These are phyloP conservation scores for Mentha longifolia DNA, from an alignment of 257 asterid species.

Conservation along the genomic window DNA sequence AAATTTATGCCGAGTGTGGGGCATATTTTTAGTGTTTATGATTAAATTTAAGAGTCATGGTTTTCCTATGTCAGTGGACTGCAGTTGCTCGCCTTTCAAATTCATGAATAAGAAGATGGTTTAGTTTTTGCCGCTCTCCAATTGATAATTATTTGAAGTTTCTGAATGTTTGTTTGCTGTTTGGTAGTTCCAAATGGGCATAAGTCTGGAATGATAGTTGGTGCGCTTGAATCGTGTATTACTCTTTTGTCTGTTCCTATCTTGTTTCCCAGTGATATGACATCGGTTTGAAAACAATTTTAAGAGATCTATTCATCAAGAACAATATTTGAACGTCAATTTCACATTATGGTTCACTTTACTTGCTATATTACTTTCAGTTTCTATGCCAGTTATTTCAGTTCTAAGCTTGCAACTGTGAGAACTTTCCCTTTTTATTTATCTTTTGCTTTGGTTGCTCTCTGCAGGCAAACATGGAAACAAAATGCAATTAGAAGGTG, in stretches of 20 bases:
- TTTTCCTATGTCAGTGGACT: neutral
- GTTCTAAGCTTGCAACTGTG: slow-evolving; percentile 7
- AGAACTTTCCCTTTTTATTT: neutral
- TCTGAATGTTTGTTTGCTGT: neutral
- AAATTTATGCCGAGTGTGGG: too few relatives aligned
- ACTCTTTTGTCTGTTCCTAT: neutral
- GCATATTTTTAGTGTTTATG: too few relatives aligned
- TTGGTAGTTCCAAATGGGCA: neutral
- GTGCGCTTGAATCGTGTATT: neutral
- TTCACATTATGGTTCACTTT: slow-evolving; percentile 2
- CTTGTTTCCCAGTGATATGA: neutral
- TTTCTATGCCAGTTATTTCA: slow-evolving; percentile 13
- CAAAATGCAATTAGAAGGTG: slow-evolving; percentile 70
- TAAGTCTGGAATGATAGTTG: neutral
- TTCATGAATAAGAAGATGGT: neutral
- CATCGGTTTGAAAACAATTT: neutral
- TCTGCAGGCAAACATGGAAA: slow-evolving; percentile 89
- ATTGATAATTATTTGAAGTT: neutral
- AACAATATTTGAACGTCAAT: slow-evolving; percentile 11
- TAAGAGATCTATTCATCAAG: neutral
- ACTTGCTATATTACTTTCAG: neutral
- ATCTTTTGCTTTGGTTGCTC: slow-evolving; percentile 30
- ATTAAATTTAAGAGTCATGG: neutral
- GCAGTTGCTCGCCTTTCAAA: neutral
- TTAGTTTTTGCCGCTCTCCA: neutral